Evolutionary conservation across 495 filamentous ascomycete species (phyloP).

Genomic region (Xanthoparmelia taractica): DNA sequence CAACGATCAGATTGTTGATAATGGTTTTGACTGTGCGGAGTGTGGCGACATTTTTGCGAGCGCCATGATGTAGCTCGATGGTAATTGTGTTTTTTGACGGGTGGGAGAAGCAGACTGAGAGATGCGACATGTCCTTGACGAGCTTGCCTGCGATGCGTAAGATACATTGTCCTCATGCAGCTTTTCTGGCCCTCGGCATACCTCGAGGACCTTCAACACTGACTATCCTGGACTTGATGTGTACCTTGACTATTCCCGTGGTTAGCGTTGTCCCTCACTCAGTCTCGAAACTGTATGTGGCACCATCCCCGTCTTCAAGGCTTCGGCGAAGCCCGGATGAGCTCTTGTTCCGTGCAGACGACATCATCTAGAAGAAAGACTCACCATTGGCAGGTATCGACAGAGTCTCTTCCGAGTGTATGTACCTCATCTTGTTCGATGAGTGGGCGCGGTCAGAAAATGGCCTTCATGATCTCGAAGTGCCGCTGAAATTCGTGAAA

Average conservation of each 20-base stretch:
- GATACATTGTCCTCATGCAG: not conserved
- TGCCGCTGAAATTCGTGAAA: not conserved
- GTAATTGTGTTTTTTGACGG: constrained; percentile 74
- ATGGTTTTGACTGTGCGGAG: constrained; percentile 94
- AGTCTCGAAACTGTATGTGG: not conserved
- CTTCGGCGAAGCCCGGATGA: not conserved
- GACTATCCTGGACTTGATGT: constrained; percentile 90
- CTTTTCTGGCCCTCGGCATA: constrained; percentile 31
- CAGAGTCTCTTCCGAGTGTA: constrained; percentile 92
- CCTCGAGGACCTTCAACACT: constrained; percentile 93
- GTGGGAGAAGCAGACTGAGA: constrained; percentile 89
- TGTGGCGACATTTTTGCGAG: constrained; percentile 92
- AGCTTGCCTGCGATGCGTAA: constrained; percentile 61
- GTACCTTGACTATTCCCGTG: constrained; percentile 69
- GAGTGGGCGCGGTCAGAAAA: not conserved
- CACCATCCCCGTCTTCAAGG: not conserved
- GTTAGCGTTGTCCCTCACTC: constrained; percentile 8
- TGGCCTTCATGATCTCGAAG: constrained; percentile 4
- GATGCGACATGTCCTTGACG: constrained; percentile 87
- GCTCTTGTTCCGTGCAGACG: not conserved
- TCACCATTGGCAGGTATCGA: constrained; percentile 93
- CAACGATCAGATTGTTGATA: constrained; percentile 96
- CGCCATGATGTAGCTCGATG: constrained; percentile 95
- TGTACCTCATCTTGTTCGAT: constrained; percentile 84
- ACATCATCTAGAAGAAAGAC: constrained; percentile 37